Evolutionary conservation across 2,329 filamentous ascomycete genomes (phyloP), one percentile per base, ranked within the genome.

Genomic region (Sordariomycetes sp.): DNA sequence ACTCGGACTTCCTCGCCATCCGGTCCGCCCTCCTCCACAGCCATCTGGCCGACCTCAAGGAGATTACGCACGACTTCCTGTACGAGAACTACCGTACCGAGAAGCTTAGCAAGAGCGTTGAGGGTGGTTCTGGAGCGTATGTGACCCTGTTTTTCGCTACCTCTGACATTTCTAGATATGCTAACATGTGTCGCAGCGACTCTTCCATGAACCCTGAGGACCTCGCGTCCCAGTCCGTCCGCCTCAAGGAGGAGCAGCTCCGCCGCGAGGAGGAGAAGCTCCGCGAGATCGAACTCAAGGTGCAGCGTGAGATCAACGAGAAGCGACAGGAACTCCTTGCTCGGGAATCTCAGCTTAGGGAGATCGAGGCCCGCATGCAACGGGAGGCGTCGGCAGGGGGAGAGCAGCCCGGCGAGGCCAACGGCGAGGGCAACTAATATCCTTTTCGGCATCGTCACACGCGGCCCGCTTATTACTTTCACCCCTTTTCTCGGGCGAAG

Each of bases 11-110:
- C 80, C 77, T 99, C 64, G 94, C 94, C 62, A 96, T 99, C 69
- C 87, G 94, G 70, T 96, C 91, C 60, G 94, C 94, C 58, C 85
- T 99, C 58, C 82, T 99, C 61, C 94, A 99, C 81, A 96, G 90
- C 75, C 94, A 99, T 78, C 77, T 99, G 69, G 94, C 94, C 61
- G 94, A 99, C 72, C 77, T 99, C 67, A 99, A 99, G 85, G 94
- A 99, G 74, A 99, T 99, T 70, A 99, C 94, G 56, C 94, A 99
- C 74, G 94, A 99, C 74, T 99, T 99, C 86, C 79, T 99, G 62
- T 99, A 99, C 77, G 94, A 99, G 74, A 99, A 99, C 78, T 99
- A 99, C 82, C 90, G 94, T 90, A 99, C 94, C 69, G 94, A 99
- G 88, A 97, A 97, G 80, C 88, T 99, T 67, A 95, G 89, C 79